Evolutionary conservation across 257 asterid species (phyloP), one percentile per base, ranked within the genome.

Genomic region (Lavandula angustifolia): DNA sequence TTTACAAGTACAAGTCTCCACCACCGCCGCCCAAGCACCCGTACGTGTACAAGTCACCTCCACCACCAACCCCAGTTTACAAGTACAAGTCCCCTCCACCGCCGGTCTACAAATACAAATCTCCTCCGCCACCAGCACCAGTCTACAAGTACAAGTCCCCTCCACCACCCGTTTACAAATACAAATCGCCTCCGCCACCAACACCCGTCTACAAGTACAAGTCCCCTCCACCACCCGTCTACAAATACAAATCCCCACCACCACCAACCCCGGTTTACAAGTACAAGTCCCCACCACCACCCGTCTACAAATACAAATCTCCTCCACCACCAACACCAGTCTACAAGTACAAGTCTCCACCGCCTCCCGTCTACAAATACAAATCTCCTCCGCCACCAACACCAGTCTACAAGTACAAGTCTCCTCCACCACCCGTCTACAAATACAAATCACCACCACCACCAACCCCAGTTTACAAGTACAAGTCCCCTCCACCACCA

Each of bases 261-360:
- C 67, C 66, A 27, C 66, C 66, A 4, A 7, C 51, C 9, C 4
- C 65, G 0, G 38, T 60, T 22, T 22, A 60, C 31, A 17, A 17
- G 1, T 60, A 60, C 54, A 60, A 60, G 1, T 73, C 62, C 3
- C 78, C 78, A 3, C 73, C 77, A n/a, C 6, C 53, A 0, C 53
- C 65, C 0, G 37, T 60, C n/a, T n/a, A 60, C 41, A 16, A 16
- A 3, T 60, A 60, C 54, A 60, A 60, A 3, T 73, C 62, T 5
- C 78, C 78, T 3, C 73, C 77, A 3, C 77, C 77, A 3, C 72
- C 77, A 3, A 6, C 64, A 0, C 64, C 65, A 0, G 52, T 42
- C 0, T 60, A 62, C 35, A 31, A 55, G 2, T 50, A 68, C 54
- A 60, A 60, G 0, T 60, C 66, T 0, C 62, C 66, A 0, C 40